Evolutionary conservation across 306 rosid species (phyloP).

Genomic region (Corylus americana): DNA sequence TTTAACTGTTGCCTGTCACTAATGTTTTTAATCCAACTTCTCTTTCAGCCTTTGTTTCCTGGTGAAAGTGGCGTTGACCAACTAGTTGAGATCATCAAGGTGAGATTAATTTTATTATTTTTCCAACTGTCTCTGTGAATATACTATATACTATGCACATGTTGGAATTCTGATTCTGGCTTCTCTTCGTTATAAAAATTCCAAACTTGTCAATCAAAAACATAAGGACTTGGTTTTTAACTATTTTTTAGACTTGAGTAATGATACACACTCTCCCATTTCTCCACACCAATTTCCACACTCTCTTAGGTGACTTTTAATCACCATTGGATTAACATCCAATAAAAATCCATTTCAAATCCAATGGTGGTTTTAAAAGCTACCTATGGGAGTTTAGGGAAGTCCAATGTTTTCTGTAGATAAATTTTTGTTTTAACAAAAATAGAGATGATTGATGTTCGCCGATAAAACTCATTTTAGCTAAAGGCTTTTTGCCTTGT

Average conservation of each 20-base stretch:
- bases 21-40: constrained; percentile 29
- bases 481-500: neutral
- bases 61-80: constrained; percentile 99
- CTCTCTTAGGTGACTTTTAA: too few species aligned
- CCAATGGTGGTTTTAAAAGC: too few species aligned
- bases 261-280: too few species aligned
- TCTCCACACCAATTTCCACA: too few species aligned
- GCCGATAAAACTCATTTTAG: neutral
- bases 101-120: constrained; percentile 23
- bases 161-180: neutral
- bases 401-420: neutral
- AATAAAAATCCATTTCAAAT: too few species aligned
- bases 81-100: constrained; percentile 98
- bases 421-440: neutral
- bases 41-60: constrained; percentile 92
- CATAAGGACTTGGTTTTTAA: neutral
- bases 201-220: constrained; percentile 5
- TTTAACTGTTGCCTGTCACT: neutral
- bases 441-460: neutral
- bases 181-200: neutral
- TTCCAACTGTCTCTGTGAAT: neutral
- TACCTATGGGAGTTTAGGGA: too few species aligned
- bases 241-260: neutral
- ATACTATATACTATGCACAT: neutral
- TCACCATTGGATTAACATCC: too few species aligned